Evolutionary conservation across 1,139 yeast species (phyloP).

Genomic region (Yamadazyma sp.): DNA sequence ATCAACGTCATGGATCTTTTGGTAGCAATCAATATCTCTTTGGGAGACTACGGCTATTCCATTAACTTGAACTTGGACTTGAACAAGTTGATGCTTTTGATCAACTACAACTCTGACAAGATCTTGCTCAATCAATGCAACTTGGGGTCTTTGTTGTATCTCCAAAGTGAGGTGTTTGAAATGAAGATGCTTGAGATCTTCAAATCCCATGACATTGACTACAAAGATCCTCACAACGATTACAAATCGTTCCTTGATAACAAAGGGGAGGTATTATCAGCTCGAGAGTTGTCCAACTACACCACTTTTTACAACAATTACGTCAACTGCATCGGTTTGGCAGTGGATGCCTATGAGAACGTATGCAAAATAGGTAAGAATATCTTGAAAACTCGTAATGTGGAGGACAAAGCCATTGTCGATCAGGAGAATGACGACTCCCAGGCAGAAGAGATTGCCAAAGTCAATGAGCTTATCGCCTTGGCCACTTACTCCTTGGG

Average conservation of each 20-base stretch:
- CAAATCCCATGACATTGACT: slow-evolving; percentile 18
- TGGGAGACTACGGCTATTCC: slow-evolving; percentile 67
- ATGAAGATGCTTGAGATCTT: slow-evolving; percentile 35
- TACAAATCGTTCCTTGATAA: neutral
- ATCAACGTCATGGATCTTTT: slow-evolving; percentile 72
- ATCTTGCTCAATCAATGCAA: slow-evolving; percentile 67
- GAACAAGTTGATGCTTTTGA: slow-evolving; percentile 71
- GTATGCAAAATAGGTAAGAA: slow-evolving; percentile 52
- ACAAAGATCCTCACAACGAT: neutral
- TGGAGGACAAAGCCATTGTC: neutral
- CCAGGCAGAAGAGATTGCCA: slow-evolving; percentile 26
- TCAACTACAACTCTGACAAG: slow-evolving; percentile 68
- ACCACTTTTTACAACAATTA: slow-evolving; percentile 7
- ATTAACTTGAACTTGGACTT: slow-evolving; percentile 63
- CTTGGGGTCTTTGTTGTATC: slow-evolving; percentile 67
- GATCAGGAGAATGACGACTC: slow-evolving; percentile 30
- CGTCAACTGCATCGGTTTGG: slow-evolving; percentile 27
- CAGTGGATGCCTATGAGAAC: slow-evolving; percentile 49
- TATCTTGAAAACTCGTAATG: slow-evolving; percentile 2
- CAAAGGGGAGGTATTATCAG: neutral
- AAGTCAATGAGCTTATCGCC: slow-evolving; percentile 61
- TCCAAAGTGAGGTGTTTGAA: slow-evolving; percentile 70
- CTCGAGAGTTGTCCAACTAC: slow-evolving; percentile 35
- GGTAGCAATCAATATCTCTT: slow-evolving; percentile 63
- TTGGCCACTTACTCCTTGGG: slow-evolving; percentile 85